A percentile compares a stretch with the other conserved stretches of the same genome.
These are phyloP conservation scores for Gentiana dahurica DNA, from an alignment of 257 asterid genomes.

Conservation along the genomic window DNA sequence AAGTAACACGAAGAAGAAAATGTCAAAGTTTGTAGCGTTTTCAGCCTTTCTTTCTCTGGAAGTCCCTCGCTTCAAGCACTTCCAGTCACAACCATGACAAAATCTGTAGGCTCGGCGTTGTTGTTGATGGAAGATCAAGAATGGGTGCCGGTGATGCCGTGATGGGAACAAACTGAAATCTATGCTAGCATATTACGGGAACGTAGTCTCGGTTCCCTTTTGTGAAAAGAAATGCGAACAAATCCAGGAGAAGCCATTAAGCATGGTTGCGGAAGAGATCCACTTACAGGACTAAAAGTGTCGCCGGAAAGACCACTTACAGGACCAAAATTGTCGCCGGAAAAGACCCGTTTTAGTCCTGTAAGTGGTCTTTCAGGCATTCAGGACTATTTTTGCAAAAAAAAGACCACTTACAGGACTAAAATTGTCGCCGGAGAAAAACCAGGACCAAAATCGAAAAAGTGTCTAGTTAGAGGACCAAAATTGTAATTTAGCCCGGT, in stretches of 20 bases:
- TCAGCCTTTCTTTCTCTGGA: constrained; percentile 66
- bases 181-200: constrained; percentile 36
- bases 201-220: constrained; percentile 52
- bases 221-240: constrained; percentile 35
- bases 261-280: constrained; percentile 35
- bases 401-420: too few species aligned
- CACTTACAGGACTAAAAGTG: too few species aligned
- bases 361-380: too few species aligned
- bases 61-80: constrained; percentile 9
- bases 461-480: too few species aligned
- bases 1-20: background rate
- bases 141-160: constrained; percentile 21
- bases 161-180: constrained; percentile 9
- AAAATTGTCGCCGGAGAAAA: too few species aligned
- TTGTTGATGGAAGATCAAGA: constrained; percentile 3
- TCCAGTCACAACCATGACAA: background rate
- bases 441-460: too few species aligned
- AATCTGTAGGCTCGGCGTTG: constrained; percentile 34
- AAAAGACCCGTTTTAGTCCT: too few species aligned
- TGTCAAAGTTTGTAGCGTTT: constrained; percentile 47
- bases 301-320: too few species aligned
- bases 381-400: too few species aligned
- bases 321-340: too few species aligned
- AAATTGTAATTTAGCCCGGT: too few species aligned
- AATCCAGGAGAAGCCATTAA: constrained; percentile 27